These are phyloP conservation scores for Cercophora sp. DNA, from an alignment of 495 filamentous ascomycete species.

Conservation along the genomic window DNA sequence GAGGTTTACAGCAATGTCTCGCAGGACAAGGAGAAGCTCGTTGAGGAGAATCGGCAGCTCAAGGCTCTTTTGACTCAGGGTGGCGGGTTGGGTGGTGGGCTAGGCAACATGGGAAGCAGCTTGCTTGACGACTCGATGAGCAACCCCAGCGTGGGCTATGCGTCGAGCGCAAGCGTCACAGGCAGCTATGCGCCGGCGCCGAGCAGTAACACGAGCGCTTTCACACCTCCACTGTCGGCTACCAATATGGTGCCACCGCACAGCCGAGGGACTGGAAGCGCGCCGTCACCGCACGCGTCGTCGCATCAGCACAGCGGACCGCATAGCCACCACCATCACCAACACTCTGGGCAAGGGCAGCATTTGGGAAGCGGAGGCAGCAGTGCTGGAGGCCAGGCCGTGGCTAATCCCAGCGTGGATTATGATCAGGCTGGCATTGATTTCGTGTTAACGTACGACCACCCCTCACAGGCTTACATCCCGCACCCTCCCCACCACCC, in stretches of 20 bases:
- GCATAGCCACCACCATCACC: constrained; percentile 28
- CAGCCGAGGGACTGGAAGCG: constrained; percentile 27
- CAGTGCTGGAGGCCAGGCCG: constrained; percentile 11
- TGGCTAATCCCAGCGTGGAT: constrained; percentile 53
- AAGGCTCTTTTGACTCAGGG: constrained; percentile 69
- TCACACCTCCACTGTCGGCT: constrained; percentile 41
- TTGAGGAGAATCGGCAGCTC: constrained; percentile 74
- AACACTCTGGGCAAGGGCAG: constrained; percentile 14
- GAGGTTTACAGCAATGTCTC: constrained; percentile 59
- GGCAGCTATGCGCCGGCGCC: constrained; percentile 40
- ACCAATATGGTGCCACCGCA: constrained; percentile 14
- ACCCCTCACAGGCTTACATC: constrained; percentile 57
- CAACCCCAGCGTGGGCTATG: constrained; percentile 44
- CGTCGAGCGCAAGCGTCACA: constrained; percentile 55
- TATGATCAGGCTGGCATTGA: constrained; percentile 90
- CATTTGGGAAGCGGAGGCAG: constrained; percentile 1
- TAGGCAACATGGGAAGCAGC: constrained; percentile 32
- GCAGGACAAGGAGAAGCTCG: constrained; percentile 60
- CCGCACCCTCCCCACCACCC: constrained; percentile 56
- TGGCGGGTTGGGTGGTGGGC: constrained; percentile 54
- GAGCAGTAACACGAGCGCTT: constrained; percentile 37
- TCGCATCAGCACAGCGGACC: constrained; percentile 29
- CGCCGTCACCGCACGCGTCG: constrained; percentile 33
- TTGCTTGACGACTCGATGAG: constrained; percentile 42
- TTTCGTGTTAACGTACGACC: constrained; percentile 90